Evolutionary conservation across 2,329 filamentous ascomycete species (phyloP), one percentile per base, ranked within the genome.

Genomic region (Fusarium sp.): DNA sequence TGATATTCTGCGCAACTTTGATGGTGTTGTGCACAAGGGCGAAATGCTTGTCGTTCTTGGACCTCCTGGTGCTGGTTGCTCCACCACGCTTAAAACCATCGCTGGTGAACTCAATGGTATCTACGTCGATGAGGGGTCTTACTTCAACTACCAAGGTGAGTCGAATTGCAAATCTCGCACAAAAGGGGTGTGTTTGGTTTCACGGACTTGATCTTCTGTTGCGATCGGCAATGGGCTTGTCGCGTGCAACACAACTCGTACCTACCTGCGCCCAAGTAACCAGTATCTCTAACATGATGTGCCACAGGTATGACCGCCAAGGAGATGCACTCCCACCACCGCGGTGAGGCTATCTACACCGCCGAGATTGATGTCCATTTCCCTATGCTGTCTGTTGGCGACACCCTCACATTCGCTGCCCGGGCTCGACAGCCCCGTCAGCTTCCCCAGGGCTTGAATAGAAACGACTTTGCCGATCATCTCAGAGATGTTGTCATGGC

Each of bases 311-410:
- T 94, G 77, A 84, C 89, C 6, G 87, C 93, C 62, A 83, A 93
- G 78, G 89, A 94, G 78, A 95, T 96, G 92, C 90, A 93, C 82
- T 89, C 89, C 16, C 86, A 89, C 70, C 95, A 95, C 83, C 91
- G 93, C 33, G 94, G 94, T 73, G 94, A 97, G 82, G 93, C 93
- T 70, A 95, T 96, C 80, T 96, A 96, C 83, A 95, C 93, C 0
- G 93, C 93, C 66, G 93, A 96, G 81, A 91, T 93, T 39, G 94
- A 97, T 79, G 91, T 93, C 9, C 93, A 95, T 82, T 95, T 95
- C 78, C 92, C 93, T 18, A 89, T 91, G 83, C 83, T 96, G 76
- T 91, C 89, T 4, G 93, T 95, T 47, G 92, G 92, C 57, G 92
- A 95, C 76, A 96, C 93, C 3, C 86, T 95, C 51, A 91, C 90